phyloP scores from a whole-genome alignment of 257 asterid species.

The Jasminum sambac region DNA sequence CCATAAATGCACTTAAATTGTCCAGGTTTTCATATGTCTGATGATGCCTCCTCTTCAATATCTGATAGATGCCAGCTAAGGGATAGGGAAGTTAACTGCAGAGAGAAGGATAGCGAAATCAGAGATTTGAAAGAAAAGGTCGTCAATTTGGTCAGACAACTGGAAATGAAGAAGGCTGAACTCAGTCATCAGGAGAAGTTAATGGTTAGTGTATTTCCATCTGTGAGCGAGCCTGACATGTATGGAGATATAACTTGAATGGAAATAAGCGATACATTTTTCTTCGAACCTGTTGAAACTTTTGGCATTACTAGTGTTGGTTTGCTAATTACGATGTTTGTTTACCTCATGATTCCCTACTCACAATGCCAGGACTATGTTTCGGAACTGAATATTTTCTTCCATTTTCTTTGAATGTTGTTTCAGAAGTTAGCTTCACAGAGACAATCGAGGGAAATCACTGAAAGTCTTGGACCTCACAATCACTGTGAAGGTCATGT shows the following conservation, averaged over 20 bases:
- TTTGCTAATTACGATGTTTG: neutral
- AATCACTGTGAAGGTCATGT: constrained; percentile 44
- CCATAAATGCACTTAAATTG: neutral
- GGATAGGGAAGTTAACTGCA: constrained; percentile 80
- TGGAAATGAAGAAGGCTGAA: constrained; percentile 72
- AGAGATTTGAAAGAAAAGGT: constrained; percentile 87
- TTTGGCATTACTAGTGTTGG: neutral
- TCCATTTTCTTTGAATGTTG: neutral
- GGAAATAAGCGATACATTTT: neutral
- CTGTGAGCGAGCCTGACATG: neutral
- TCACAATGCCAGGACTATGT: neutral
- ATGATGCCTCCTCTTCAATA: constrained; percentile 13
- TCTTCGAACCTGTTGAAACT: neutral
- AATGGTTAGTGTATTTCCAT: constrained; percentile 51
- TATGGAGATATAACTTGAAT: neutral
- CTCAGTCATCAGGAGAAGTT: constrained; percentile 56
- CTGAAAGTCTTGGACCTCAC: constrained; percentile 24
- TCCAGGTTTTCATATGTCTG: constrained; percentile 17
- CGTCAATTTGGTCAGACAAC: constrained; percentile 61
- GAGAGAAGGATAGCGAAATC: constrained; percentile 86
- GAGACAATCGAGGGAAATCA: constrained; percentile 46
- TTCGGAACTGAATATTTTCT: neutral
- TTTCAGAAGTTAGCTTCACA: constrained; percentile 55
- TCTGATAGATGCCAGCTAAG: constrained; percentile 64
- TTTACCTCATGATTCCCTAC: neutral